Evolutionary conservation across 768 basidiomycete species (phyloP).

Genomic region (Rickenella mellea): DNA sequence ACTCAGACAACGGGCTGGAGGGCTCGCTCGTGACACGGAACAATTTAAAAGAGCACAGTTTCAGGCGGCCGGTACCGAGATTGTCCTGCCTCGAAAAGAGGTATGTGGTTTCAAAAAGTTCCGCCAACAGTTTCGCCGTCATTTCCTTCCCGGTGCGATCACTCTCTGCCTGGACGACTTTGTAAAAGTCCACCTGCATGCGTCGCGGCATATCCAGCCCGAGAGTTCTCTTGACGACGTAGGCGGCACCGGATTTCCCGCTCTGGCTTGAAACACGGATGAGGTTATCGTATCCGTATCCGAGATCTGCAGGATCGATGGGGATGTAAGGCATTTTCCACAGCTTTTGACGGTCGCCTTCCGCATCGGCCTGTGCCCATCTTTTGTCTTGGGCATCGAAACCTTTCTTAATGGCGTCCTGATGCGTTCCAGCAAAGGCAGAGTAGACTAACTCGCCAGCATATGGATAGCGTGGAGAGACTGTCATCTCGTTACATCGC

Average conservation of each 20-base stretch:
- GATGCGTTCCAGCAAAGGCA: constrained; percentile 98
- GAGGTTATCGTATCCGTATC: constrained; percentile 94
- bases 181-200: constrained; percentile 94
- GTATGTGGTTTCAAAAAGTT: constrained; percentile 76
- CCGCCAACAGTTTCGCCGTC: constrained; percentile 90
- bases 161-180: constrained; percentile 81
- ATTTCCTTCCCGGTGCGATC: constrained; percentile 95
- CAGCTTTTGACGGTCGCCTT: constrained; percentile 46
- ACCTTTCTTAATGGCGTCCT: constrained; percentile 99
- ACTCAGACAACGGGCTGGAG: constrained; percentile 34
- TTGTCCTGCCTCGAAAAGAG: constrained; percentile 30
- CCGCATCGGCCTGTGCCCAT: constrained; percentile 49
- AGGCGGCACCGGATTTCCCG: constrained; percentile 98
- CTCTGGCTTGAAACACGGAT: constrained; percentile 99
- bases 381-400: constrained; percentile 73
- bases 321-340: constrained; percentile 99
- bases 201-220: constrained; percentile 92
- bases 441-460: constrained; percentile 98
- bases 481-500: constrained; percentile 91
- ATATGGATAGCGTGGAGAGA: constrained; percentile 94
- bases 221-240: constrained; percentile 88
- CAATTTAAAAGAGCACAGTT: background rate
- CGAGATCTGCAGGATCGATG: constrained; percentile 92
- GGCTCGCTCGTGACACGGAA: constrained; percentile 30
- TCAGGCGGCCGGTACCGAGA: background rate